phyloP scores from a whole-genome alignment of 2,329 filamentous ascomycete genomes.

The Trichoderma guizhouense region DNA sequence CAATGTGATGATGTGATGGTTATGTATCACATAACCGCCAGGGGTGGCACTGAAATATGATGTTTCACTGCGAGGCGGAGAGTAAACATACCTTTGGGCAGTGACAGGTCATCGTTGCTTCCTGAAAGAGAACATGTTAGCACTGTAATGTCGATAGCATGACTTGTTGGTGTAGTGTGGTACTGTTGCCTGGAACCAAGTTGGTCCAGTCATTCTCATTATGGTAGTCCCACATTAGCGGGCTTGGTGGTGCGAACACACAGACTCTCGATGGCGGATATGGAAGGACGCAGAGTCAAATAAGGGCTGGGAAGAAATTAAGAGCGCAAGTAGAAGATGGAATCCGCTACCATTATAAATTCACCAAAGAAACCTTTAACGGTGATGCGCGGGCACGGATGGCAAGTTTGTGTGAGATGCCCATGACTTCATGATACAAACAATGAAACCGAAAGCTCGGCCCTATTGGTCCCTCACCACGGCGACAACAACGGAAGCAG shows the following conservation, averaged over 20 bases:
- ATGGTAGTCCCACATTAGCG: not conserved
- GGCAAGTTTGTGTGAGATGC: not conserved
- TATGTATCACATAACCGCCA: not conserved
- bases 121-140: constrained; percentile 32
- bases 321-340: not conserved
- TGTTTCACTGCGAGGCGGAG: not conserved
- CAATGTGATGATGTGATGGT: not conserved
- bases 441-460: not conserved
- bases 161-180: not conserved
- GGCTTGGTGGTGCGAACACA: not conserved
- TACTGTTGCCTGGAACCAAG: constrained; percentile 25
- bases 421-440: not conserved
- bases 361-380: no score
- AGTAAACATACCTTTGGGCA: constrained; percentile 56
- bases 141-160: not conserved
- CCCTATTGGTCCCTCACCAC: not conserved
- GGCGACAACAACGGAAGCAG: not conserved
- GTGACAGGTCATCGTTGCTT: constrained; percentile 62
- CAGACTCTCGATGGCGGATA: not conserved
- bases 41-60: not conserved
- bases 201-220: constrained; percentile 23
- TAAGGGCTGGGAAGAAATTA: not conserved
- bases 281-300: not conserved
- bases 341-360: not conserved
- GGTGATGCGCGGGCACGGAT: not conserved